phyloP scores from a whole-genome alignment of 805 yeast species.

The Schwanniomyces yamadae region DNA sequence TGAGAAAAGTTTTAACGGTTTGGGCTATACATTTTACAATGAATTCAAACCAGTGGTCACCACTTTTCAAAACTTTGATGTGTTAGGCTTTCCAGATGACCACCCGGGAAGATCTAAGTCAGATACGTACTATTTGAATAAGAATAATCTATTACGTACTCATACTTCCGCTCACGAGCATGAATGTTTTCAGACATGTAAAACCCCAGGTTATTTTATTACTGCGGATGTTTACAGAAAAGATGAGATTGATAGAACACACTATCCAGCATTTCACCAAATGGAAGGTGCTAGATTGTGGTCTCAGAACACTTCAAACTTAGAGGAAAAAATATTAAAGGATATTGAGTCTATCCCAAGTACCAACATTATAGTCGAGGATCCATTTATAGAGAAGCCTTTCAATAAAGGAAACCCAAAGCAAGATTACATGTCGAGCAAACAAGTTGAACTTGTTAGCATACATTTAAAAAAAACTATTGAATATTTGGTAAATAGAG shows the following conservation, averaged over 20 bases:
- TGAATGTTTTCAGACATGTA: constrained; percentile 67
- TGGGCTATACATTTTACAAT: constrained; percentile 77
- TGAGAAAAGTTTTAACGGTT: constrained; percentile 60
- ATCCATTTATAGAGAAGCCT: constrained; percentile 50
- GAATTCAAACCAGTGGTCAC: constrained; percentile 83
- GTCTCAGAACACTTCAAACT: constrained; percentile 52
- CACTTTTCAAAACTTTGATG: constrained; percentile 83
- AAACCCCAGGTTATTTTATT: constrained; percentile 85
- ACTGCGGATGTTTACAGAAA: constrained; percentile 95
- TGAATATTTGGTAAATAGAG: constrained; percentile 78
- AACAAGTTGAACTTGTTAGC: constrained; percentile 67
- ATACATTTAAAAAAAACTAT: constrained; percentile 82
- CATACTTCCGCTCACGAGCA: constrained; percentile 97
- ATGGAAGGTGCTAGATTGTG: constrained; percentile 95
- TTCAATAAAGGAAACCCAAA: constrained; percentile 69
- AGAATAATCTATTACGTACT: constrained; percentile 71
- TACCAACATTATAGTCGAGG: constrained; percentile 73
- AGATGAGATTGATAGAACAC: constrained; percentile 93
- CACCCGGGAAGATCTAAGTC: constrained; percentile 93
- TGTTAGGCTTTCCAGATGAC: constrained; percentile 83
- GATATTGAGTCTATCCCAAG: constrained; percentile 69
- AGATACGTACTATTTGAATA: constrained; percentile 89
- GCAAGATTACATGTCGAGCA: constrained; percentile 70
- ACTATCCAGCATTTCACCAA: constrained; percentile 96
- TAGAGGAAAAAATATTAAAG: constrained; percentile 34